These are phyloP conservation scores for Dinochytrium kinnereticum DNA, from an alignment of 371 early-diverging fungal genomes.

Conservation along the genomic window DNA sequence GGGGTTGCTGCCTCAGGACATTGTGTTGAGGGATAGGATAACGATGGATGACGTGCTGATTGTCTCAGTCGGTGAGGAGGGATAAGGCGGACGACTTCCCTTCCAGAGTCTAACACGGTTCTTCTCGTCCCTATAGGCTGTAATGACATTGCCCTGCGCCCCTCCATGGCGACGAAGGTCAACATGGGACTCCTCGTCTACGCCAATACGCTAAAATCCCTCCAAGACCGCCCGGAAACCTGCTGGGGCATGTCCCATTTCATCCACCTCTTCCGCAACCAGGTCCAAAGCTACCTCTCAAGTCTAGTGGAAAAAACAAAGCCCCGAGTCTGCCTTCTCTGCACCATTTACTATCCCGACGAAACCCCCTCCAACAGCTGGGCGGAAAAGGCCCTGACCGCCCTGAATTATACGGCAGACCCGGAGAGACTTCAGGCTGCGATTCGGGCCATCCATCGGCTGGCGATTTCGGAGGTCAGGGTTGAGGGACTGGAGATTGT, in stretches of 20 bases:
- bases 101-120: too few relatives aligned
- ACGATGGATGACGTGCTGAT: constrained; percentile 18
- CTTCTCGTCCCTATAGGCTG: too few relatives aligned
- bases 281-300: constrained; percentile 16
- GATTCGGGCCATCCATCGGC: constrained; percentile 21
- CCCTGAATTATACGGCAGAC: constrained; percentile 20
- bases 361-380: constrained; percentile 15
- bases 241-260: constrained; percentile 22
- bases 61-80: constrained; percentile 16
- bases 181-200: constrained; percentile 7
- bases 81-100: too few relatives aligned
- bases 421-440: constrained; percentile 25
- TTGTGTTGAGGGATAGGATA: constrained; percentile 13
- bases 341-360: constrained; percentile 34
- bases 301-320: constrained; percentile 18
- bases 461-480: constrained; percentile 1
- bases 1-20: background rate
- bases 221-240: constrained; percentile 5
- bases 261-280: constrained; percentile 9
- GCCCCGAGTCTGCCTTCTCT: constrained; percentile 2
- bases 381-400: constrained; percentile 19
- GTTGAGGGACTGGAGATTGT: constrained; percentile 25
- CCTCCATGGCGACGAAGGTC: constrained; percentile 16
- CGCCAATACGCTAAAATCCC: background rate
- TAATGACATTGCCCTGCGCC: constrained; percentile 30